These are phyloP conservation scores for Cyclotella atomus DNA, from an alignment of 108 stramenopile species.

Conservation along the genomic window DNA sequence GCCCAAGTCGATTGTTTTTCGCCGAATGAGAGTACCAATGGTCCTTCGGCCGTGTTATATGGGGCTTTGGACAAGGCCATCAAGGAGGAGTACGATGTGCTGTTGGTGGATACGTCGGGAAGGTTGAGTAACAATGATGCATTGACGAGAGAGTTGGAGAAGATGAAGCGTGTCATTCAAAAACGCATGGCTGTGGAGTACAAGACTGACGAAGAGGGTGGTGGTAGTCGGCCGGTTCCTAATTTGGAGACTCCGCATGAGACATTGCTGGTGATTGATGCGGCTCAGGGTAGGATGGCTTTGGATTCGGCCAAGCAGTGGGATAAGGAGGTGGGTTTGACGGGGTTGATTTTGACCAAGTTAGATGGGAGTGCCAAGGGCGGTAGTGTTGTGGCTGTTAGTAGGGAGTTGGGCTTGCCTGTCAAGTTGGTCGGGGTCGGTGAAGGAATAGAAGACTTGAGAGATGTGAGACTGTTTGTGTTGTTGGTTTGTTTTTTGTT, in stretches of 20 bases:
- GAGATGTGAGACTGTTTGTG: slow-evolving; percentile 85
- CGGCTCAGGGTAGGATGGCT: slow-evolving; percentile 94
- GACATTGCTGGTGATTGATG: slow-evolving; percentile 93
- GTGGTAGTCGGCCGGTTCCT: slow-evolving; percentile 50
- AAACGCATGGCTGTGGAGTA: slow-evolving; percentile 66
- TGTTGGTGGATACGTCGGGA: slow-evolving; percentile 94
- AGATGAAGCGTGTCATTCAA: slow-evolving; percentile 90
- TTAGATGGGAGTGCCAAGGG: slow-evolving; percentile 94
- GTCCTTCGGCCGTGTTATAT: slow-evolving; percentile 77
- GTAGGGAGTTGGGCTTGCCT: slow-evolving; percentile 88
- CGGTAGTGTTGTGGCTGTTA: slow-evolving; percentile 92
- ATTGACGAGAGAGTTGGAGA: slow-evolving; percentile 84
- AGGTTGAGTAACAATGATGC: slow-evolving; percentile 91
- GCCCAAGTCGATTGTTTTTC: slow-evolving; percentile 86
- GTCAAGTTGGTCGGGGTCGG: slow-evolving; percentile 98
- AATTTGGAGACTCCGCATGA: slow-evolving; percentile 89
- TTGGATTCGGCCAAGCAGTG: slow-evolving; percentile 91
- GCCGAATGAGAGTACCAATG: slow-evolving; percentile 62
- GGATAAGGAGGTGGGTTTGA: slow-evolving; percentile 89
- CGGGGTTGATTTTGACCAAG: slow-evolving; percentile 92
- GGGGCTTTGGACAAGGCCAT: slow-evolving; percentile 81
- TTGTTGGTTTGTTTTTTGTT: too few species aligned
- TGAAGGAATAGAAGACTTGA: slow-evolving; percentile 87
- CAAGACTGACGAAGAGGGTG: too few species aligned
- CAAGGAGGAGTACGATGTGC: slow-evolving; percentile 79